Evolutionary conservation across 2,329 filamentous ascomycete genomes (phyloP).

Genomic region (Boeremia exigua): DNA sequence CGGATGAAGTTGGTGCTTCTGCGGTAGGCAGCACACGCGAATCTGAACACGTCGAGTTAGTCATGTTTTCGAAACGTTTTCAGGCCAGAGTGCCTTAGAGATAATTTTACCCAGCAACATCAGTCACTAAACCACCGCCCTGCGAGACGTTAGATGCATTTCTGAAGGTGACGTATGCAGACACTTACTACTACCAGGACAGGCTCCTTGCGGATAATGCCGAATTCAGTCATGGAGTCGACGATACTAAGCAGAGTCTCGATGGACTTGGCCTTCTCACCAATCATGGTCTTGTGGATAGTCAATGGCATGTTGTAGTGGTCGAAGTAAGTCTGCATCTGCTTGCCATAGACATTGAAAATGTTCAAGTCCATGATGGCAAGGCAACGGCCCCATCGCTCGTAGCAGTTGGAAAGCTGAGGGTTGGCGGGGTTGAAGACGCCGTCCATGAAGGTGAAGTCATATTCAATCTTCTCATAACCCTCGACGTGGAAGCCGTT

Average conservation of each 20-base stretch:
- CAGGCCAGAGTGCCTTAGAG: slow-evolving; percentile 59
- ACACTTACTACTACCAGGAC: slow-evolving; percentile 43
- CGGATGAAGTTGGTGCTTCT: slow-evolving; percentile 77
- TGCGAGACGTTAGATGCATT: slow-evolving; percentile 18
- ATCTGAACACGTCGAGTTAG: slow-evolving; percentile 35
- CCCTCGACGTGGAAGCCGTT: slow-evolving; percentile 73
- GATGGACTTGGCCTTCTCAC: slow-evolving; percentile 77
- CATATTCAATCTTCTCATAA: slow-evolving; percentile 78
- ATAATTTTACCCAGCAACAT: slow-evolving; percentile 69
- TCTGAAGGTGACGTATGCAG: not conserved
- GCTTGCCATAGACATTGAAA: slow-evolving; percentile 69
- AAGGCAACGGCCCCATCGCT: slow-evolving; percentile 68
- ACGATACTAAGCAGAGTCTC: slow-evolving; percentile 72
- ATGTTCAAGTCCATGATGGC: slow-evolving; percentile 76
- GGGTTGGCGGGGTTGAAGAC: slow-evolving; percentile 67
- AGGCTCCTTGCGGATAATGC: slow-evolving; percentile 67
- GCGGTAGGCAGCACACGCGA: slow-evolving; percentile 72
- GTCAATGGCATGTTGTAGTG: slow-evolving; percentile 67
- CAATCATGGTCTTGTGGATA: slow-evolving; percentile 75
- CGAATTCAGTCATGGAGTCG: slow-evolving; percentile 76
- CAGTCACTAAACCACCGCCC: slow-evolving; percentile 51
- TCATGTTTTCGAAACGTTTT: slow-evolving; percentile 22
- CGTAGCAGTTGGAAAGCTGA: slow-evolving; percentile 70
- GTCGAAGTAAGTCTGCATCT: slow-evolving; percentile 72
- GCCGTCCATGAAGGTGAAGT: slow-evolving; percentile 75